These are phyloP conservation scores for Durusdinium trenchii DNA, from an alignment of 73 alveolate genomes.

Conservation along the genomic window DNA sequence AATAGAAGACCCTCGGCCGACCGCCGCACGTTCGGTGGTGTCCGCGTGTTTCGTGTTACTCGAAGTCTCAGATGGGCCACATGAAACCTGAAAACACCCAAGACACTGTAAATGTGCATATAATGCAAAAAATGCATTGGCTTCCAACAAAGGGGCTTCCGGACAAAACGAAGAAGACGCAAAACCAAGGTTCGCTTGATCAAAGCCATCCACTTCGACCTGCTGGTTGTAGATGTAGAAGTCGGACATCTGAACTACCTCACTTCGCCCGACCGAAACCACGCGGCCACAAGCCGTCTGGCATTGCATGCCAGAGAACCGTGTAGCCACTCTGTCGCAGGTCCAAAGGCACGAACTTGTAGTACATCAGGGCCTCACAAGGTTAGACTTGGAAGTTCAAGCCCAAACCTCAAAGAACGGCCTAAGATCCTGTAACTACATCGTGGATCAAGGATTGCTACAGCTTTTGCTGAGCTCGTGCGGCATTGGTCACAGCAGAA, in stretches of 20 bases:
- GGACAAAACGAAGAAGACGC: too few relatives aligned
- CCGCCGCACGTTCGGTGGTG: too few relatives aligned
- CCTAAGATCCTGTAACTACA: too few relatives aligned
- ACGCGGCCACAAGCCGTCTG: neutral
- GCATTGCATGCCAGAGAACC: neutral
- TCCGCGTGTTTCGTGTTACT: too few relatives aligned
- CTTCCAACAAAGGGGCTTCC: too few relatives aligned
- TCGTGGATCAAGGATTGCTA: too few relatives aligned
- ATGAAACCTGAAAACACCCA: neutral
- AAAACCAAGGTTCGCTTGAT: constrained; percentile 30
- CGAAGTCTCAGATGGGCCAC: too few relatives aligned
- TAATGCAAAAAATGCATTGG: too few relatives aligned
- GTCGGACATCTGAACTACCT: constrained; percentile 92
- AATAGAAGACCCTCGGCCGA: constrained; percentile 62
- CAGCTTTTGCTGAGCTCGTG: too few relatives aligned
- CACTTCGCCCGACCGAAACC: neutral
- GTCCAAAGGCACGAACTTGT: constrained; percentile 61
- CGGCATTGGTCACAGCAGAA: too few relatives aligned
- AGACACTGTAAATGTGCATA: neutral
- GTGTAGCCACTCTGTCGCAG: constrained; percentile 20
- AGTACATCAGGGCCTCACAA: constrained; percentile 54
- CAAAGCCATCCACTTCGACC: constrained; percentile 47
- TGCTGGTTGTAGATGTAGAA: constrained; percentile 81
- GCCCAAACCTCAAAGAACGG: too few relatives aligned
- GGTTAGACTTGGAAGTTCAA: too few relatives aligned